Evolutionary conservation across 768 basidiomycete species (phyloP), one percentile per base, ranked within the genome.

Genomic region (Leccinum variicolor): DNA sequence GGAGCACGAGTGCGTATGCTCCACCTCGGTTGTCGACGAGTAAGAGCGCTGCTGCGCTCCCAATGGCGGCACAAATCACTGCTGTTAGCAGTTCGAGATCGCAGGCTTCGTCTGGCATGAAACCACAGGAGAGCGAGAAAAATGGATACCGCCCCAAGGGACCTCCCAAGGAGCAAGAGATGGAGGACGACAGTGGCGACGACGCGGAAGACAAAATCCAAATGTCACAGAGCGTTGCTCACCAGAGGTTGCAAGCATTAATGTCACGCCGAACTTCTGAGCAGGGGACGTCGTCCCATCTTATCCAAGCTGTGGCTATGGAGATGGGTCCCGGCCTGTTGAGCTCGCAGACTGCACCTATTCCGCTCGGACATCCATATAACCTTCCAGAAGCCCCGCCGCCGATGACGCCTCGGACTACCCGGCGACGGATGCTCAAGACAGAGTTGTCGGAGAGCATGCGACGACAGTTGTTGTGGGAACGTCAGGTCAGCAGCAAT

Each of bases 391-490:
- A 81, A 11, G 75, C 82, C 31, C 74, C 79, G 0, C 75, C 82
- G 17, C 90, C 90, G 3, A 87, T 88, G 62, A 92, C 91, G 1
- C 94, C 94, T 0, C 84, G 89, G 34, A 92, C 94, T 45, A 94
- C 92, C 3, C 81, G 94, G 3, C 79, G 90, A 51, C 80, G 83
- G 62, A 95, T 95, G 90, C 78, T 95, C 48, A 79, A 85, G 55
- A 88, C 86, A 4, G 94, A 96, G 72, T 77, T 96, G 67, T 87
- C 89, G 31, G 94, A 96, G 73, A 89, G 86, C 57, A 74, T 96
- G 60, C 78, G 94, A 21, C 77, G 88, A 48, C 90, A 94, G 64
- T 69, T 94, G 56, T 73, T 94, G 6, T 92, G 91, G 91, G 90
- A 87, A 63, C 79, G 88, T 14, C 85, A 88, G 61, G 81, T 87